phyloP scores from a whole-genome alignment of 2,329 filamentous ascomycete genomes.

The Ophiocordyceps camponoti-saundersi region DNA sequence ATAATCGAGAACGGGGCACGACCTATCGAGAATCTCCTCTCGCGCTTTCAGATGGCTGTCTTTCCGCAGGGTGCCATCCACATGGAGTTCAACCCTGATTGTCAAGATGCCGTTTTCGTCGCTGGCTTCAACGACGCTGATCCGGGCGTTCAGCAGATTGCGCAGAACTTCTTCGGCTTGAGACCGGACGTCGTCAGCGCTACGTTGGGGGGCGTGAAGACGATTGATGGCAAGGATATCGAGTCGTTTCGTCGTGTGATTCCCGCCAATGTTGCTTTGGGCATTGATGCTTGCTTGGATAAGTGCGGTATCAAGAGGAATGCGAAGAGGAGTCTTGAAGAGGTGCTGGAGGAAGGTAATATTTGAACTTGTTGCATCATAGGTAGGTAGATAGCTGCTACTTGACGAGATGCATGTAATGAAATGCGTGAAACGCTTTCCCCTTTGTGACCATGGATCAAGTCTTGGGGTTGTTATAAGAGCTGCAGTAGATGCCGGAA shows the following conservation, averaged over 20 bases:
- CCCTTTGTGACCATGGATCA: no score
- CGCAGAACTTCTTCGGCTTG: conserved; percentile 28
- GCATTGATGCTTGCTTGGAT: conserved; percentile 31
- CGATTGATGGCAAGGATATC: conserved; percentile 21
- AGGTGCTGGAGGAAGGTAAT: conserved; percentile 2
- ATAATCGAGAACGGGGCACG: conserved; percentile 23
- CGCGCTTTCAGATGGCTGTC: conserved; percentile 24
- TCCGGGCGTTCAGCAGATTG: conserved; percentile 25
- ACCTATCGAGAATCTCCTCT: conserved; percentile 19
- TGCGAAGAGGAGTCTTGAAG: conserved; percentile 12
- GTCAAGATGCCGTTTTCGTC: conserved; percentile 28
- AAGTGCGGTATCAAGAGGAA: conserved; percentile 26
- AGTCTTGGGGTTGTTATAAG: no score
- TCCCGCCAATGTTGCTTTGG: conserved; percentile 31
- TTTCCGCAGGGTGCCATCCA: conserved; percentile 33
- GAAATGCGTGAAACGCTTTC: no score
- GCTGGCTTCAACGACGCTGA: conserved; percentile 28
- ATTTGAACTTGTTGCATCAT: no score
- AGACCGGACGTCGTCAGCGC: conserved; percentile 18
- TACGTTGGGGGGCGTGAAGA: conserved; percentile 18
- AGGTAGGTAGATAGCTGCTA: no score
- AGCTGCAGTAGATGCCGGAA: no score
- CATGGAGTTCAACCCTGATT: conserved; percentile 33
- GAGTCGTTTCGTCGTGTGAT: conserved; percentile 21
- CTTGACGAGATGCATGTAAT: no score